Conservation (phyloP, 306 rosid species). For the Lagenaria siceraria region DNA sequence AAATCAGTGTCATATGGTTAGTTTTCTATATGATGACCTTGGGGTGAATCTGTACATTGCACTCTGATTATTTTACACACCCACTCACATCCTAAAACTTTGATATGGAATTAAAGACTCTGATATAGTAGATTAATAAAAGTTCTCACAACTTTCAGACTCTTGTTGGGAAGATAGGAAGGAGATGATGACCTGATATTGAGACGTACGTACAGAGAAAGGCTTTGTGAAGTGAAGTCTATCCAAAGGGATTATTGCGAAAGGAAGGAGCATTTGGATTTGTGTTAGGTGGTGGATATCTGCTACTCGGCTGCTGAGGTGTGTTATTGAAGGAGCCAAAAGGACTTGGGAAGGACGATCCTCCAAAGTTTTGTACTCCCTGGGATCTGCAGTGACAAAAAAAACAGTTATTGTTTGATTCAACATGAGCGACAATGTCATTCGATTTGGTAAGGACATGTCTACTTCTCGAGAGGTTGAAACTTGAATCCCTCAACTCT, state of each 20-base stretch:
- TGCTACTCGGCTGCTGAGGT: background rate
- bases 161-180: background rate
- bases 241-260: conserved; percentile 68
- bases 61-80: background rate
- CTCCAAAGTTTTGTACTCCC: background rate
- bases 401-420: too few relatives aligned
- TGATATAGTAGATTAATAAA: background rate
- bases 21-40: background rate
- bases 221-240: background rate
- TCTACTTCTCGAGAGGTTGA: background rate
- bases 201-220: background rate
- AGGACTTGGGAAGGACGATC: background rate
- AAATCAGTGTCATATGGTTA: background rate
- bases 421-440: too few relatives aligned
- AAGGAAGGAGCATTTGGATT: conserved; percentile 14
- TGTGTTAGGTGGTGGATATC: conserved; percentile 11
- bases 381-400: background rate
- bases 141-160: background rate
- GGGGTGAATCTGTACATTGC: background rate
- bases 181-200: background rate
- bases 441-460: background rate
- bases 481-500: background rate
- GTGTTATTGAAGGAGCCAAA: background rate
- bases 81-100: background rate
- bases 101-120: background rate